Base-by-base conservation (phyloP, 139 green algal genomes). In the Helicosporidium sp. region DNA sequence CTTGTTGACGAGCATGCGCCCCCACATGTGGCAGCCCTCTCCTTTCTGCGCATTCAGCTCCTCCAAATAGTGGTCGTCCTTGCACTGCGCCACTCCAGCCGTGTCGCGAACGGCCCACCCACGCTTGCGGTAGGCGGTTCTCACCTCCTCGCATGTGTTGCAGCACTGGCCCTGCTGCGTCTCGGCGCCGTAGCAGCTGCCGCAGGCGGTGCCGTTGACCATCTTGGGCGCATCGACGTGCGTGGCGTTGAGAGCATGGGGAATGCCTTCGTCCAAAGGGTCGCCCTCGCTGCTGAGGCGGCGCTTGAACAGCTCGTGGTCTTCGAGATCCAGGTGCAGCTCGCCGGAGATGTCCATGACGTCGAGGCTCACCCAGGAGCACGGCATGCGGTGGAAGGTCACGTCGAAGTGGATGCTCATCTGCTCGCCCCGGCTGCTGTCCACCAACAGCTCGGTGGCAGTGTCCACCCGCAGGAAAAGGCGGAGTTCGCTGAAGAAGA, bases 281-380 rank as follows among this genome's bases (percentile, higher is more conserved):
- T n/a, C 46, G 1, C 84, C 80, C 0, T 57, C 57, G 6, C 42
- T 18, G 13, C 44, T 39, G 6, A 91, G 61, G 7, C 82, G 68
- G 65, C 77, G 72, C 54, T 78, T 83, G 55, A 76, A 85, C 2
- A 93, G 45, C 35, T 84, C 72, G 57, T 93, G 82, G 36, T 87
- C 73, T 69, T 80, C 65, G 36, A 94, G 75, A 43, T 94, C 83
- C 24, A 97, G 53, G 23, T 97, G 84, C 35, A 92, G 54, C 45
- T 95, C 83, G 3, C 88, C 88, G 41, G 64, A 84, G 37, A 95
- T 74, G 58, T 97, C 88, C 87, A 97, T 97, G 2, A 75, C 83
- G 58, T 97, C 88, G 4, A 97, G 46, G 39, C 64, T 84, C 3
- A 96, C 54, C 75, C 86, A 85, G 1, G 72, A 62, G 52, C 88